phyloP scores from a whole-genome alignment of 2,329 filamentous ascomycete genomes.

The Aspergillus sp. region DNA sequence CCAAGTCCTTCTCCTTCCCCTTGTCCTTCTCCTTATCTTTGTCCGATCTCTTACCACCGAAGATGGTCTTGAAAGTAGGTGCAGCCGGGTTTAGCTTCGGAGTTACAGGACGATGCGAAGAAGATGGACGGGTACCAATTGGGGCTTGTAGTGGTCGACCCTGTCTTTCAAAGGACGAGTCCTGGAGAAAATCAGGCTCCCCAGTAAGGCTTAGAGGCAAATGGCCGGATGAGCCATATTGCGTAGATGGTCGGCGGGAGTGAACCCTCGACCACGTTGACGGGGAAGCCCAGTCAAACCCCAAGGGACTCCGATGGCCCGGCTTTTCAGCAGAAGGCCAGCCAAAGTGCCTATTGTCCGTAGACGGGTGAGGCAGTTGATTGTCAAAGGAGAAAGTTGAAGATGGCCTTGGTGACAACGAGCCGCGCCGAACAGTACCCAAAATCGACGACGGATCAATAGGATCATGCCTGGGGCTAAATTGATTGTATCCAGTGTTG shows the following conservation, averaged over 20 bases:
- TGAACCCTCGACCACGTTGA: constrained; percentile 71
- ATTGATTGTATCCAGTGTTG: constrained; percentile 46
- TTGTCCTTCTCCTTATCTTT: constrained; percentile 45
- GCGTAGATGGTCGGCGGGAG: constrained; percentile 77
- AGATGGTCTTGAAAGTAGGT: constrained; percentile 77
- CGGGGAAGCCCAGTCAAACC: constrained; percentile 52
- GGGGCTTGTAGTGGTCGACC: constrained; percentile 58
- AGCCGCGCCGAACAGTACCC: constrained; percentile 42
- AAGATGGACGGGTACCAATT: constrained; percentile 76
- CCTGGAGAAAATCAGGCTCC: constrained; percentile 49
- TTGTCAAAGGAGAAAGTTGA: constrained; percentile 58
- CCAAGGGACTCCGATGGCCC: constrained; percentile 54
- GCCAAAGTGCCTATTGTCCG: constrained; percentile 75
- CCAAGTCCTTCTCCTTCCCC: constrained; percentile 32
- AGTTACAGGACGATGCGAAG: constrained; percentile 55
- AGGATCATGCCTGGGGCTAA: constrained; percentile 46
- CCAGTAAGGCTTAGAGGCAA: constrained; percentile 55
- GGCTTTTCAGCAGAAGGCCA: constrained; percentile 56
- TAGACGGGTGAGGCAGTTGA: constrained; percentile 69
- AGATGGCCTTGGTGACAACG: constrained; percentile 47
- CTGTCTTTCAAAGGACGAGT: constrained; percentile 44
- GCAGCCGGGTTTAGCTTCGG: constrained; percentile 80
- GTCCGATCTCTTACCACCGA: constrained; percentile 54
- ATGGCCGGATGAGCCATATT: constrained; percentile 70
- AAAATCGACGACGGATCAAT: constrained; percentile 47